Percentiles rank a stretch among this genome's conserved stretches.
Conservation (phyloP, 1,284 basidiomycete genomes). For the Pascua sp. region DNA sequence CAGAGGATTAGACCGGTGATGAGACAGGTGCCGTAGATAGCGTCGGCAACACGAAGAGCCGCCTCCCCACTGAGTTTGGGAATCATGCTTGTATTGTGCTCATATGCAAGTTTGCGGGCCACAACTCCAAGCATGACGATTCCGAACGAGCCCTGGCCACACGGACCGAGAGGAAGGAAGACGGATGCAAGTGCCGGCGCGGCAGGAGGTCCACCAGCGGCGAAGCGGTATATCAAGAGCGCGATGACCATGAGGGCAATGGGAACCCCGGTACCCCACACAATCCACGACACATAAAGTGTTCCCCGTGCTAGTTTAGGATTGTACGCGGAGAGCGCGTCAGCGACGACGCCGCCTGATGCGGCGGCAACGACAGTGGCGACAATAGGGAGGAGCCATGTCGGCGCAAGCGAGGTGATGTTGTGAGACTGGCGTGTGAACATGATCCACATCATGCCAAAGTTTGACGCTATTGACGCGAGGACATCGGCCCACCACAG, state of each 20-base stretch:
- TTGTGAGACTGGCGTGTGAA: constrained; percentile 62
- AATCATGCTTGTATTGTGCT: constrained; percentile 26
- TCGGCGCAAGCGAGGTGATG: constrained; percentile 58
- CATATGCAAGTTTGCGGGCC: constrained; percentile 52
- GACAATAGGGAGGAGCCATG: constrained; percentile 70
- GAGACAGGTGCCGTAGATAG: constrained; percentile 49
- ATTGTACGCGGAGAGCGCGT: constrained; percentile 54
- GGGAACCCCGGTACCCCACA: constrained; percentile 51
- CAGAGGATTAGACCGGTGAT: constrained; percentile 49
- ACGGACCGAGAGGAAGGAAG: constrained; percentile 58
- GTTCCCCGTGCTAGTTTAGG: constrained; percentile 58
- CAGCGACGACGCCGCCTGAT: constrained; percentile 61
- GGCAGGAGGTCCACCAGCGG: constrained; percentile 46
- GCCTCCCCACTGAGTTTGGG: constrained; percentile 39
- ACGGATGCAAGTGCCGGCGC: constrained; percentile 58
- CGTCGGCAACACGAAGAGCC: constrained; percentile 36
- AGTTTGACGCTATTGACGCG: constrained; percentile 52
- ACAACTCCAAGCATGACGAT: constrained; percentile 56
- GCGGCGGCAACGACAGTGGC: constrained; percentile 66
- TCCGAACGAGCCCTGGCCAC: constrained; percentile 62
- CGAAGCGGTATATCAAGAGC: constrained; percentile 56
- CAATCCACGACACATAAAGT: constrained; percentile 52
- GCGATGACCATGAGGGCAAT: constrained; percentile 60
- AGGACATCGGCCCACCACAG: constrained; percentile 70
- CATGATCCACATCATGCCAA: constrained; percentile 48